Conservation (phyloP, 164 flowering plant genomes). For the Buxus sempervirens region DNA sequence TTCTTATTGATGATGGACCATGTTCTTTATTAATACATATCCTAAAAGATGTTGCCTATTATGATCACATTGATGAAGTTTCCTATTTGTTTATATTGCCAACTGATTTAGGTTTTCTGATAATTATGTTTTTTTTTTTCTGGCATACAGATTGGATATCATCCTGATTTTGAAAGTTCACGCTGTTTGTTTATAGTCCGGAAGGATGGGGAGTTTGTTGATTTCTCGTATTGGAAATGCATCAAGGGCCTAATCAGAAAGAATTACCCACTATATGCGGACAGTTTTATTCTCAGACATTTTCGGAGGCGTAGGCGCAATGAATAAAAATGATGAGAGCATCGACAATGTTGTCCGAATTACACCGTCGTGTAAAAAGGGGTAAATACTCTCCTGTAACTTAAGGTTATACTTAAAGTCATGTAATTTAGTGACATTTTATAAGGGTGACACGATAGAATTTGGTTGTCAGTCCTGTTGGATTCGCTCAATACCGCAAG, state of each 20-base stretch:
- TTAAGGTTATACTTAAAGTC: conserved; percentile 3
- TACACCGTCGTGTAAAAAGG: not conserved
- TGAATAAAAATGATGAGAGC: conserved; percentile 18
- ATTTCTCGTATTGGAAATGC: conserved; percentile 98
- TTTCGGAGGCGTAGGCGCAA: conserved; percentile 47
- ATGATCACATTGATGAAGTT: no score
- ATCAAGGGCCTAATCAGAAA: conserved; percentile 81
- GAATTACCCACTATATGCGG: conserved; percentile 85
- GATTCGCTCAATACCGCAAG: no score
- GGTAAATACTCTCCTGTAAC: not conserved
- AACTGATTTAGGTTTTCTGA: not conserved
- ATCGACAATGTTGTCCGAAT: not conserved
- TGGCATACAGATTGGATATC: conserved; percentile 69
- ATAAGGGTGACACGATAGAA: not conserved
- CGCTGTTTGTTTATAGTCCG: conserved; percentile 89
- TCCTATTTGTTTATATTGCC: no score
- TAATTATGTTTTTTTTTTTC: conserved; percentile 2
- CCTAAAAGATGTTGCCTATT: not conserved
- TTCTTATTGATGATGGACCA: not conserved
- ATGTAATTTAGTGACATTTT: not conserved
- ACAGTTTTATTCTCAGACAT: conserved; percentile 82
- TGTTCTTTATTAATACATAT: not conserved
- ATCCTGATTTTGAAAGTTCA: conserved; percentile 76
- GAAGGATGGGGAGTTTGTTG: conserved; percentile 75
- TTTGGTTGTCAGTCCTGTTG: not conserved